Base-by-base conservation (phyloP, 768 basidiomycete species). In the Termitomyces sp. region DNA sequence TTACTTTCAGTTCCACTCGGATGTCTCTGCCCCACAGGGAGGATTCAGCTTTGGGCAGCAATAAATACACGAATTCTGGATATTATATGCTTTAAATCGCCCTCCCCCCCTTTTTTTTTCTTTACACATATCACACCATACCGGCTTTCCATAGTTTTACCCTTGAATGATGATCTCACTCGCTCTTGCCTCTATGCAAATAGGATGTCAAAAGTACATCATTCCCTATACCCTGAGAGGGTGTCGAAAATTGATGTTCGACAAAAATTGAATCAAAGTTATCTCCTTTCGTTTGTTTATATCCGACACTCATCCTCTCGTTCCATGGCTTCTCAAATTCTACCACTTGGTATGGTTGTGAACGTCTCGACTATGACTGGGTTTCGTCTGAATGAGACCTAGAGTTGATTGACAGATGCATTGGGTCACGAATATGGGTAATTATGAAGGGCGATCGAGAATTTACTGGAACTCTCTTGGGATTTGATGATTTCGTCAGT, bases 401-500 rank as follows among this genome's bases (percentile, higher is more conserved):
- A 95, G 96, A 98, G 72, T 81, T 99, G 47, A 96, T 99, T 68
- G 96, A 99, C 73, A 84, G 91, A 71, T 98, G 96, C 70, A 98
- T 98, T 71, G 96, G 96, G 58, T 96, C 94, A 36, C 85, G 86
- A 51, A 95, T 98, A 69, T 97, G 94, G 93, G 96, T 98, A 67
- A 86, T 98, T 71, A 98, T 97, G 93, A 98, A 98, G 78, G 88
- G 82, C 66, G 95, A 99, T 62, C 88, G 94, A 49, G 96, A 99
- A 76, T 99, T 98, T 75, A 92, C 91, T 26, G 96, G 96, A 12
- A 97, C 87, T 3, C 79, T 99, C 44, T 81, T 96, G 36, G 96
- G 96, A 2, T 99, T 99, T 67, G 96, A 99, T 71, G 96, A 99
- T 75, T 99, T 96, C 73, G 96, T 99, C 73, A 99, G 96, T 98